phyloP scores from a whole-genome alignment of 257 asterid species.

The Ilex aquifolium region DNA sequence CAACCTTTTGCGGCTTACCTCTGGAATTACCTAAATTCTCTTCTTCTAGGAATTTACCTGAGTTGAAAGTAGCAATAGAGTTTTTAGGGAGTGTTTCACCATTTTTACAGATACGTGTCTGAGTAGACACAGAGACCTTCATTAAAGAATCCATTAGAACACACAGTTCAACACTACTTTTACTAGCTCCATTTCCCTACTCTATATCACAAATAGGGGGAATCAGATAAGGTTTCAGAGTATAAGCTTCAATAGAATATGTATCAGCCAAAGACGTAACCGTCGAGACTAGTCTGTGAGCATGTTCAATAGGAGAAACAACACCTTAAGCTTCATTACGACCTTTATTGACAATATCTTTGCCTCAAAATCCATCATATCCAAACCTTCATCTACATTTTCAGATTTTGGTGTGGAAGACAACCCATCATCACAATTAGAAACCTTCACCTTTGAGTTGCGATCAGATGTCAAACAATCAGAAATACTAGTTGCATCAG shows the following conservation, averaged over 20 bases:
- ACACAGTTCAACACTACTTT: conserved; percentile 9
- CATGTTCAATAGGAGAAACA: conserved; percentile 15
- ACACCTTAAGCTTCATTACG: conserved; percentile 20
- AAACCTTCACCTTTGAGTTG: conserved; percentile 14
- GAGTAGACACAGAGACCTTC: conserved; percentile 17
- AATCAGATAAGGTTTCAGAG: conserved; percentile 4
- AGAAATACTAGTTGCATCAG: conserved; percentile 23
- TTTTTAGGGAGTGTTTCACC: conserved; percentile 16
- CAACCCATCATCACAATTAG: conserved; percentile 21
- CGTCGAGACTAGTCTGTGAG: conserved; percentile 10
- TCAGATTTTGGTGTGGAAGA: conserved; percentile 14
- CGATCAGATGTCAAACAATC: conserved; percentile 22
- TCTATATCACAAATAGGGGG: conserved; percentile 26
- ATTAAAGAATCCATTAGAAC: conserved; percentile 4
- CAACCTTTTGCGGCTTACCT: conserved; percentile 12
- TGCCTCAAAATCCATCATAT: conserved; percentile 24
- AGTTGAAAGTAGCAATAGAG: conserved; percentile 20
- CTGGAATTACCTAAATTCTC: conserved; percentile 14
- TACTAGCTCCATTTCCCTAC: conserved; percentile 21
- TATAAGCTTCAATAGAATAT: conserved; percentile 9
- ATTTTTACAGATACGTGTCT: conserved; percentile 15
- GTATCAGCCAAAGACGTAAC: conserved; percentile 2
- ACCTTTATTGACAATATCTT: conserved; percentile 23
- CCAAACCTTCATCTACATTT: conserved; percentile 22
- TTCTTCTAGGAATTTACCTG: conserved; percentile 15